These are phyloP conservation scores for Podaxis sp. DNA, from an alignment of 768 basidiomycete species.

Conservation along the genomic window DNA sequence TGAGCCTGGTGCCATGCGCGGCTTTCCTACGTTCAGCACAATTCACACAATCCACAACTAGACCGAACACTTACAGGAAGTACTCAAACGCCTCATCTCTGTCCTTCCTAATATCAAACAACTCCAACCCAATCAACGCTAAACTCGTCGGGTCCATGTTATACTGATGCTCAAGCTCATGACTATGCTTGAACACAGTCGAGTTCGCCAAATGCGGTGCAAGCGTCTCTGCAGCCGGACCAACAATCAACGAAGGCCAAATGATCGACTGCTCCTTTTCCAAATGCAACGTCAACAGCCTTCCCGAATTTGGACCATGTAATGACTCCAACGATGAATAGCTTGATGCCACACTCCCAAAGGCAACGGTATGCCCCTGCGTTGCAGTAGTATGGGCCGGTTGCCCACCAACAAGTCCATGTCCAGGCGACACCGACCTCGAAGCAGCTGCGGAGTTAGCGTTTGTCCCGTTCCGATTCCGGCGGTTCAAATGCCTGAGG, in stretches of 20 bases:
- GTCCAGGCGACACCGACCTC: constrained; percentile 58
- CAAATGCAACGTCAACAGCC: constrained; percentile 74
- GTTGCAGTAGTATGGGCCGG: background rate
- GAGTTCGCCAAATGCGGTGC: constrained; percentile 53
- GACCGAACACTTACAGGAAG: constrained; percentile 56
- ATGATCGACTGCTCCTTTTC: constrained; percentile 80
- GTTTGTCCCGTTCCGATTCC: constrained; percentile 21
- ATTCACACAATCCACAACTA: background rate
- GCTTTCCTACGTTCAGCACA: constrained; percentile 34
- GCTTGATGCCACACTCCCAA: constrained; percentile 59
- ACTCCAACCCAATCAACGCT: constrained; percentile 66
- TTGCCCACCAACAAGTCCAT: constrained; percentile 35
- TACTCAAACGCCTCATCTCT: constrained; percentile 80
- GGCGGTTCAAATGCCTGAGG: constrained; percentile 21
- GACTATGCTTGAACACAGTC: constrained; percentile 50
- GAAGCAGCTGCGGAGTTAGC: constrained; percentile 37
- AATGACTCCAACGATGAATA: constrained; percentile 78
- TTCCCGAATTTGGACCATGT: constrained; percentile 55
- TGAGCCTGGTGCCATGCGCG: constrained; percentile 83
- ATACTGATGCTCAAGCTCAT: constrained; percentile 61
- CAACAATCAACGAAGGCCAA: constrained; percentile 80
- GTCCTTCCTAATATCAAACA: constrained; percentile 73
- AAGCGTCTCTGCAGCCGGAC: constrained; percentile 65
- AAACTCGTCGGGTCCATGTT: constrained; percentile 89
- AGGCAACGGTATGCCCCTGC: background rate